phyloP scores from a whole-genome alignment of 129 eudicot species.

The Chrysanthemum lavandulifolium region DNA sequence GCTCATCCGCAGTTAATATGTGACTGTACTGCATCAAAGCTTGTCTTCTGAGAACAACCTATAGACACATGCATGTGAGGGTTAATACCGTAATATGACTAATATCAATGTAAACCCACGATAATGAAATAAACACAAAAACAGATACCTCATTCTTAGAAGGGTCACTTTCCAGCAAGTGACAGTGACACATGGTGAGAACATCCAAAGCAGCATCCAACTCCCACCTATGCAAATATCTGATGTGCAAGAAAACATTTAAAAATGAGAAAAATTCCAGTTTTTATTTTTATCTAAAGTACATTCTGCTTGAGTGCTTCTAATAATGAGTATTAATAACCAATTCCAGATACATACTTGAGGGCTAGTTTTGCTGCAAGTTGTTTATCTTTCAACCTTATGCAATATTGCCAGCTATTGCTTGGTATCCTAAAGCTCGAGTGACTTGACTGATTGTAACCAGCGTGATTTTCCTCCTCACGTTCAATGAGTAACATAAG shows the following conservation, averaged over 20 bases:
- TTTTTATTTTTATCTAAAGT: neutral
- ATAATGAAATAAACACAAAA: conserved; percentile 20
- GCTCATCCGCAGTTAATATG: conserved; percentile 84
- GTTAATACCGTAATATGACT: neutral
- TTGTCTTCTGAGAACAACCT: conserved; percentile 82
- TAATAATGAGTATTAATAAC: neutral
- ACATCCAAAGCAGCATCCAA: conserved; percentile 96
- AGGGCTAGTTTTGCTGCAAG: conserved; percentile 90
- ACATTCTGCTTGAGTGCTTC: neutral
- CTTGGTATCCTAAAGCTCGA: conserved; percentile 52
- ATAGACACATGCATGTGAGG: conserved; percentile 22
- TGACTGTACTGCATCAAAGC: conserved; percentile 83
- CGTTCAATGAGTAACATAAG: conserved; percentile 79
- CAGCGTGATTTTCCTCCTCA: conserved; percentile 55
- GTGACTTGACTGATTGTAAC: conserved; percentile 39
- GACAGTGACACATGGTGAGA: conserved; percentile 98
- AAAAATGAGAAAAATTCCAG: neutral
- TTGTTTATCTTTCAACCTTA: conserved; percentile 84
- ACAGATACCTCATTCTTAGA: conserved; percentile 61
- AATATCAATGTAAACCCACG: neutral
- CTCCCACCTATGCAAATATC: conserved; percentile 94
- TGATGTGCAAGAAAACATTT: conserved; percentile 32
- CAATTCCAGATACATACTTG: conserved; percentile 43
- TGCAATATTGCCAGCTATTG: conserved; percentile 92
- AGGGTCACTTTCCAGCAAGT: conserved; percentile 67